Evolutionary conservation across 495 filamentous ascomycete genomes (phyloP), one percentile per base, ranked within the genome.

Genomic region (Rostrohypoxylon terebratum): DNA sequence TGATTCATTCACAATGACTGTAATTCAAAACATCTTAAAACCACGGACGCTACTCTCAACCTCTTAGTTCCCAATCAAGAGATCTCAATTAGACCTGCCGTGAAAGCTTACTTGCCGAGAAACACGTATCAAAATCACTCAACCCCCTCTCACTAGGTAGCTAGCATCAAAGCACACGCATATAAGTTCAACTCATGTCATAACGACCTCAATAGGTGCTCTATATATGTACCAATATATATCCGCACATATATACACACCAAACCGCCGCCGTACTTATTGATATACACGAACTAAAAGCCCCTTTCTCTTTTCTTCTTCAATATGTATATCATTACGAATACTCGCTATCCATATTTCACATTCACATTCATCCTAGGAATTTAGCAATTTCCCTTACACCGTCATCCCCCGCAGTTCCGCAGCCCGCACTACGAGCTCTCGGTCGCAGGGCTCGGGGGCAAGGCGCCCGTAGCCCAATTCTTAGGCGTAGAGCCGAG

Each of bases 381-480:
- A 38, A 38, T 9, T 10, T 9, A 9, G 4, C 42, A 8, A 45
- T 45, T 28, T 28, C 28, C 28, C 4, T 18, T 18, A 20, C 42
- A 20, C 4, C 13, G 11, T n/a, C 38, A 45, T 18, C 11, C 2
- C 42, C 42, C 40, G 3, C 47, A 21, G 13, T 48, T 5, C 36
- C n/a, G n/a, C n/a, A n/a, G n/a, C n/a, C 23, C 10, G 23, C 1
- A 20, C 53, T 18, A 66, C 36, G 61, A 58, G 8, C 53, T 47
- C 71, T 73, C 75, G 63, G 75, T 80, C 7, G 77, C 80, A 21
- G 80, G 81, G 54, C 79, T 81, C 28, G 87, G 90, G n/a, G 90
- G 90, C 55, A 84, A 76, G 59, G 78, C 78, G 0, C 89, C 89
- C 34, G 84, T 87, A 28, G 86, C 85, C 90, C 89, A 91, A 23